Conservation (phyloP, 257 asterid genomes). For the Rehmannia glutinosa region DNA sequence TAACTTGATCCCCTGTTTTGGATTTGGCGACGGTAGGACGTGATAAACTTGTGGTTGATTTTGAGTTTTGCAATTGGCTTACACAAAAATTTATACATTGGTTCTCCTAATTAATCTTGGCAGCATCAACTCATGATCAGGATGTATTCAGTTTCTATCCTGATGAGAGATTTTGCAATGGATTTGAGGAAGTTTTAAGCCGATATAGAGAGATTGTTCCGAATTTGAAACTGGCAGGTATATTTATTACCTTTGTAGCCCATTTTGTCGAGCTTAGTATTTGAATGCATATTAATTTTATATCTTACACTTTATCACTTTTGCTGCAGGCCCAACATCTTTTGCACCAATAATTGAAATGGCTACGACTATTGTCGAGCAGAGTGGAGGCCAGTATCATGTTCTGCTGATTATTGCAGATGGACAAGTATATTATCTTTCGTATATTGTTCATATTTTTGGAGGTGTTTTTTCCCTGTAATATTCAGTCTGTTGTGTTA, state of each 20-base stretch:
- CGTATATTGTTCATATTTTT: neutral
- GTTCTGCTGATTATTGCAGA: slow-evolving; percentile 90
- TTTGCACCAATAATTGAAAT: slow-evolving; percentile 85
- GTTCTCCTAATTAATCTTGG: slow-evolving; percentile 22
- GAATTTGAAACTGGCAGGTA: slow-evolving; percentile 78
- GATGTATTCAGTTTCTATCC: slow-evolving; percentile 81
- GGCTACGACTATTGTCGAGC: slow-evolving; percentile 86
- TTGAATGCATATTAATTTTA: neutral
- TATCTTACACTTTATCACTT: slow-evolving; percentile 19
- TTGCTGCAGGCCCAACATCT: slow-evolving; percentile 88
- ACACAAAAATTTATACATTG: neutral
- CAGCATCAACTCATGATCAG: slow-evolving; percentile 90
- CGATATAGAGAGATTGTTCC: slow-evolving; percentile 80
- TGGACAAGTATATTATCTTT: slow-evolving; percentile 66
- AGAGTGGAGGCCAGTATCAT: slow-evolving; percentile 91
- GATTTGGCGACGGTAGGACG: slow-evolving; percentile 87
- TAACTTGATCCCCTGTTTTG: slow-evolving; percentile 90
- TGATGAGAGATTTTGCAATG: slow-evolving; percentile 66
- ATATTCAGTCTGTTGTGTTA: neutral
- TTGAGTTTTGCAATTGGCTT: neutral
- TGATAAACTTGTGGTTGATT: slow-evolving; percentile 4
- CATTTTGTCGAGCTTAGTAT: slow-evolving; percentile 2
- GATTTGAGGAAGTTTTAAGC: slow-evolving; percentile 84
- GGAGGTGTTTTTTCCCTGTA: neutral
- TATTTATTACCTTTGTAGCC: slow-evolving; percentile 21